These are phyloP conservation scores for Clathrus columnatus DNA, from an alignment of 768 basidiomycete species.

Conservation along the genomic window DNA sequence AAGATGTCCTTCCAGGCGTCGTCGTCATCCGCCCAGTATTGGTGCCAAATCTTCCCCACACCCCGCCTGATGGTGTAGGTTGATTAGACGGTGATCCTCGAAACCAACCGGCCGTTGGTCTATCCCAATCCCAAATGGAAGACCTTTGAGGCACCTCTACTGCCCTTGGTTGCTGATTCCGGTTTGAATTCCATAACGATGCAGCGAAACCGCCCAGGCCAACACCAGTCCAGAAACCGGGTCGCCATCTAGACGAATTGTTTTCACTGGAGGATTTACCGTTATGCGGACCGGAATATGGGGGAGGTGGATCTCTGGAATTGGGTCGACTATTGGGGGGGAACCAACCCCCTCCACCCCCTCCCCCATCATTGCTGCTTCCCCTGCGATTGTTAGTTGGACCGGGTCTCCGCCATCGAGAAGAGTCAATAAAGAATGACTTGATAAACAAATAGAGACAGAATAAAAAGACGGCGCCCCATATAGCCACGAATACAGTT, in stretches of 20 bases:
- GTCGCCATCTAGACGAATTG: conserved; percentile 38
- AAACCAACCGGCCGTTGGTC: conserved; percentile 19
- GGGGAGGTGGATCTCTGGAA: conserved; percentile 32
- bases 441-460: conserved; percentile 51
- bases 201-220: conserved; percentile 63
- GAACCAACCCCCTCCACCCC: conserved; percentile 38
- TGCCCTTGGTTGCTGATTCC: conserved; percentile 21
- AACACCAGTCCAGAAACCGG: conserved; percentile 85
- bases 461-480: conserved; percentile 42
- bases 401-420: conserved; percentile 16
- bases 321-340: conserved; percentile 36
- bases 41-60: conserved; percentile 22
- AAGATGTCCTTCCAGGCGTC: conserved; percentile 8
- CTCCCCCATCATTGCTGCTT: conserved; percentile 17
- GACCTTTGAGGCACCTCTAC: conserved; percentile 37
- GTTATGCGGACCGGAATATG: conserved; percentile 48
- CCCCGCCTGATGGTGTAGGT: conserved; percentile 14
- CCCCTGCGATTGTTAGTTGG: conserved; percentile 24
- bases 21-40: conserved; percentile 14
- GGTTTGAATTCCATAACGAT: conserved; percentile 17
- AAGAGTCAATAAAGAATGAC: conserved; percentile 37
- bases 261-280: conserved; percentile 21
- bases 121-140: conserved; percentile 17
- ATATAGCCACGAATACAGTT: conserved; percentile 47
- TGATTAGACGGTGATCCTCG: conserved; percentile 10